Evolutionary conservation across 345 rosid species (phyloP), one percentile per base, ranked within the genome.

Genomic region (Streptanthus diversifolius): DNA sequence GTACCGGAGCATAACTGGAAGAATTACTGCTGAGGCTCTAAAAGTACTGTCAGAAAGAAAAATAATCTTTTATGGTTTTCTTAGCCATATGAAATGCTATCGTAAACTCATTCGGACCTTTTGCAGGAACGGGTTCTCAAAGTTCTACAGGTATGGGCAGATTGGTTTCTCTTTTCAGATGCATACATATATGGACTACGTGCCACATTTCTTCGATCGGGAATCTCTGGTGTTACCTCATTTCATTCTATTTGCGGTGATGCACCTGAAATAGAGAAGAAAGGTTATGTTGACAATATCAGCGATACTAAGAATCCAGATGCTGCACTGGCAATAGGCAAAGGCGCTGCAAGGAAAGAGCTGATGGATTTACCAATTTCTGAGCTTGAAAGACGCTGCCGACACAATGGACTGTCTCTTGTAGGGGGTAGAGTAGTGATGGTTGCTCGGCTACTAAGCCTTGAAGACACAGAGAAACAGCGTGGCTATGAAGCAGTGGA

Each of bases 161-260:
- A 95, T 69, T 92, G 98, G 99, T 95, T 95, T 85, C 92, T 95
- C 62, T 95, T 95, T 77, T 92, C 98, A 54, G 99, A 95, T 75
- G 99, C 98, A 58, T 95, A 95, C 80, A 92, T 95, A 57, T 82
- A 86, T 73, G 99, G 99, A 70, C 81, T 95, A 63, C 87, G 98
- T 51, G 92, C 99, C 22, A 92, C 98, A 27, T 95, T 95, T 85
- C 91, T 92, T 51, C 89, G 98, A 40, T 83, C 95, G 40, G 85
- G 96, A 75, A 82, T 79, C 73, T 95, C 96, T 62, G 99, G 97
- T 36, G 97, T 95, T 71, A 74, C 83, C 47, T 84, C 78, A 40
- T 95, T 87, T 68, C 97, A 95, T 85, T 92, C 96, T 63, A 76
- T 95, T 54, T 85, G 95, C 67, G 93, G 95, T 21, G 95, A 92